These are phyloP conservation scores for Trichoderma hamatum DNA, from an alignment of 2,329 filamentous ascomycete genomes.

Conservation along the genomic window DNA sequence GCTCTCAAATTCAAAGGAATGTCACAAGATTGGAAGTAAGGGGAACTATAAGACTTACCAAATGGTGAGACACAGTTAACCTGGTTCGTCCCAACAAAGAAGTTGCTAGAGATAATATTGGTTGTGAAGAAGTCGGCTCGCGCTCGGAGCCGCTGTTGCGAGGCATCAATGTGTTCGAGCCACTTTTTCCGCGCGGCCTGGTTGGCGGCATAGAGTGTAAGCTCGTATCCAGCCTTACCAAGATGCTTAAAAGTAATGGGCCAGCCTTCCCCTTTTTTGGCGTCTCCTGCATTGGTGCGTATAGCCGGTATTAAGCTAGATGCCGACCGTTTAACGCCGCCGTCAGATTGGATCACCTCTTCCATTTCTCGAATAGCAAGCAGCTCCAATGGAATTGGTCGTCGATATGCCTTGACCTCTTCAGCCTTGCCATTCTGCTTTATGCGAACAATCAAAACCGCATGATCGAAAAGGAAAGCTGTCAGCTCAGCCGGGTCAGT, in stretches of 20 bases:
- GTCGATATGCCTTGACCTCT: conserved; percentile 91
- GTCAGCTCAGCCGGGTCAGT: conserved; percentile 89
- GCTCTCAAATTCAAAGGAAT: background rate
- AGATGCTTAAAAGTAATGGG: conserved; percentile 96
- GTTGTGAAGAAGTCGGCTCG: conserved; percentile 91
- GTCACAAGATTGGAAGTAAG: background rate
- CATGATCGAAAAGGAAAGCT: conserved; percentile 95
- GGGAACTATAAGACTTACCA: conserved; percentile 56
- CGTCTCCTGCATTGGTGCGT: conserved; percentile 51
- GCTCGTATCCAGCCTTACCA: conserved; percentile 92
- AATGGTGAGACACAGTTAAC: conserved; percentile 95
- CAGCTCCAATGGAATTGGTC: conserved; percentile 89
- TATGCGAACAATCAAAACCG: conserved; percentile 84
- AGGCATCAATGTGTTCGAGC: conserved; percentile 91
- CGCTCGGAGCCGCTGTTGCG: conserved; percentile 83
- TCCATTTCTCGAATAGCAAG: conserved; percentile 97
- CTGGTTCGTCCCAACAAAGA: conserved; percentile 70
- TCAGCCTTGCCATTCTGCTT: conserved; percentile 93
- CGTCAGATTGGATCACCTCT: conserved; percentile 81
- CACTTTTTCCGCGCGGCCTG: conserved; percentile 90
- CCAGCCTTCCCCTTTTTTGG: conserved; percentile 74
- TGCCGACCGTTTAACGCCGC: conserved; percentile 82
- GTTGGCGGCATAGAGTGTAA: conserved; percentile 84
- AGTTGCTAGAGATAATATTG: conserved; percentile 60
- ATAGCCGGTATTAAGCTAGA: conserved; percentile 74